Evolutionary conservation across 768 basidiomycete species (phyloP).

Genomic region (Phanerodontia chrysosporium): DNA sequence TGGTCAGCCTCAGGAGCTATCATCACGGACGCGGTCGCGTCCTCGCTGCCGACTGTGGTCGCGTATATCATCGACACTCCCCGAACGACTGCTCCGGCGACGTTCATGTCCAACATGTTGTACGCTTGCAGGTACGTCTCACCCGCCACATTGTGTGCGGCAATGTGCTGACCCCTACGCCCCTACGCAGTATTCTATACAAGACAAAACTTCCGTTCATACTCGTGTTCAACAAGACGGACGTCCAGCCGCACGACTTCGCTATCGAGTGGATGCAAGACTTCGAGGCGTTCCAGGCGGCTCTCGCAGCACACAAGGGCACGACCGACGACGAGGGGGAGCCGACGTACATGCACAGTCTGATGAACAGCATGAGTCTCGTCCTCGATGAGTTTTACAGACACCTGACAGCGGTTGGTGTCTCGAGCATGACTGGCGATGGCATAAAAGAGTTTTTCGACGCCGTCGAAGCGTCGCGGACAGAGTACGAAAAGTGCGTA

Average conservation of each 20-base stretch:
- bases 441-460: constrained; percentile 90
- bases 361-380: constrained; percentile 99
- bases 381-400: constrained; percentile 99
- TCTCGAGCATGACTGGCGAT: constrained; percentile 93
- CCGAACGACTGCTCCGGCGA: constrained; percentile 88
- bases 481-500: constrained; percentile 83
- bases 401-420: constrained; percentile 91
- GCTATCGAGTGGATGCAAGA: constrained; percentile 98
- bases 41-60: constrained; percentile 88
- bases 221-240: constrained; percentile 97
- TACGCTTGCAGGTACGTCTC: constrained; percentile 86
- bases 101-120: constrained; percentile 99
- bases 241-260: constrained; percentile 85
- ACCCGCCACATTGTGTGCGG: background rate
- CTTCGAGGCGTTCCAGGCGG: constrained; percentile 92
- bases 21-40: constrained; percentile 95
- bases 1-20: constrained; percentile 99
- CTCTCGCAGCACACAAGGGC: constrained; percentile 67
- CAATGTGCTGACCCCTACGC: background rate
- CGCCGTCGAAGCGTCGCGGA: constrained; percentile 81
- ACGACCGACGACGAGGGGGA: constrained; percentile 79
- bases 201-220: constrained; percentile 98
- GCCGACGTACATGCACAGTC: constrained; percentile 94
- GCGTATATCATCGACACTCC: constrained; percentile 99
- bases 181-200: constrained; percentile 74